phyloP scores from a whole-genome alignment of 2,329 filamentous ascomycete species.

The Pyricularia pennisetigena region DNA sequence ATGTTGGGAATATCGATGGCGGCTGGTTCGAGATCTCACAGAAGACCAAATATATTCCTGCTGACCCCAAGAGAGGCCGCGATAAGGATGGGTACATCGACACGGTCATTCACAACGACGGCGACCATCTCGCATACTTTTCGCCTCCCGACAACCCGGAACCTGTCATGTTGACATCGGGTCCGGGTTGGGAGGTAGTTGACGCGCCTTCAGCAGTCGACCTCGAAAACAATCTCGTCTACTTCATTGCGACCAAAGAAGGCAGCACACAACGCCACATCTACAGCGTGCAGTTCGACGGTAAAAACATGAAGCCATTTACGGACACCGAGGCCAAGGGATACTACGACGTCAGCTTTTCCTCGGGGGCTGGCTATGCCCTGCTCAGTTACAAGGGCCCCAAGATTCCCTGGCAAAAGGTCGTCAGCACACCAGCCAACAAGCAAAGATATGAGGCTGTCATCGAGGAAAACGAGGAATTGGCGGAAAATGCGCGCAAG shows the following conservation, averaged over 20 bases:
- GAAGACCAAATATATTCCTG: slow-evolving; percentile 75
- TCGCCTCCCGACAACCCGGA: slow-evolving; percentile 72
- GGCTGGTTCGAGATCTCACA: slow-evolving; percentile 97
- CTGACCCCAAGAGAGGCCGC: slow-evolving; percentile 66
- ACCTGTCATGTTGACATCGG: slow-evolving; percentile 80
- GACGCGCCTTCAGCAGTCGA: slow-evolving; percentile 78
- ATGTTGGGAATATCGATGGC: slow-evolving; percentile 79
- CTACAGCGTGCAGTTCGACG: slow-evolving; percentile 81
- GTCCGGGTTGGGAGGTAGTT: slow-evolving; percentile 78
- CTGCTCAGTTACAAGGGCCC: slow-evolving; percentile 81
- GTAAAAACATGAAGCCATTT: slow-evolving; percentile 60
- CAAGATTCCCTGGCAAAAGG: slow-evolving; percentile 80
- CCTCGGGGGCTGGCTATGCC: slow-evolving; percentile 68
- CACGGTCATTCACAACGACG: slow-evolving; percentile 74
- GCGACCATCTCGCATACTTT: slow-evolving; percentile 91
- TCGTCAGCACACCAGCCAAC: slow-evolving; percentile 73
- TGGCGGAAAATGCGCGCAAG: slow-evolving; percentile 60
- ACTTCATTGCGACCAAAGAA: slow-evolving; percentile 81
- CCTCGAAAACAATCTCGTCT: slow-evolving; percentile 75
- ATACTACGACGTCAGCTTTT: slow-evolving; percentile 80
- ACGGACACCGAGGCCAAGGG: slow-evolving; percentile 65
- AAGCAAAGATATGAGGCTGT: slow-evolving; percentile 52
- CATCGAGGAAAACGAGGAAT: slow-evolving; percentile 67
- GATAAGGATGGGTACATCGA: slow-evolving; percentile 87
- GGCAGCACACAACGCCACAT: slow-evolving; percentile 84